phyloP scores from a whole-genome alignment of 257 asterid genomes.

The Nicotiana sylvestris region DNA sequence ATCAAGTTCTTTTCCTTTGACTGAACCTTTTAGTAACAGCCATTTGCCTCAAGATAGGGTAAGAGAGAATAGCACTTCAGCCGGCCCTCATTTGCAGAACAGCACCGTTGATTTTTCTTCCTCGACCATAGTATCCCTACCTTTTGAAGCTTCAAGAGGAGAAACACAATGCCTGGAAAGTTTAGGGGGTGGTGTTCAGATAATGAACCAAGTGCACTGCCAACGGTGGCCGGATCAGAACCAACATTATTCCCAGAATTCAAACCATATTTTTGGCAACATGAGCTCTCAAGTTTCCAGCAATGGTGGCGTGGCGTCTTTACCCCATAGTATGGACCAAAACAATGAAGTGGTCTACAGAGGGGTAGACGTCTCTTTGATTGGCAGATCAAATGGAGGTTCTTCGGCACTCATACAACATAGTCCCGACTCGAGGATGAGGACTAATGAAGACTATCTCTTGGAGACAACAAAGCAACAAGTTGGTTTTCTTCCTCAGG shows the following conservation, averaged over 20 bases:
- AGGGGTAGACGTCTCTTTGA: slow-evolving; percentile 37
- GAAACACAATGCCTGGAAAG: slow-evolving; percentile 39
- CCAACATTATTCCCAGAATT: slow-evolving; percentile 30
- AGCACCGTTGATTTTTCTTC: slow-evolving; percentile 39
- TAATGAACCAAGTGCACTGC: slow-evolving; percentile 29
- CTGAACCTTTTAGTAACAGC: slow-evolving; percentile 37
- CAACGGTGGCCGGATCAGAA: slow-evolving; percentile 44
- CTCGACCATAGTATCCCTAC: slow-evolving; percentile 25
- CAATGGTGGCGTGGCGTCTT: slow-evolving; percentile 28
- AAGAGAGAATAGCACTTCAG: slow-evolving; percentile 36
- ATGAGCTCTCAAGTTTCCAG: slow-evolving; percentile 36
- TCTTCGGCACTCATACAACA: slow-evolving; percentile 41
- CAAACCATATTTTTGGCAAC: slow-evolving; percentile 29
- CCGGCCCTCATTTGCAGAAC: slow-evolving; percentile 36
- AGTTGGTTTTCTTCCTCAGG: slow-evolving; percentile 41
- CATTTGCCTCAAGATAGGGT: slow-evolving; percentile 35
- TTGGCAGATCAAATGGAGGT: slow-evolving; percentile 38
- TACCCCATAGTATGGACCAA: slow-evolving; percentile 38
- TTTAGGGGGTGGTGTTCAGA: slow-evolving; percentile 34
- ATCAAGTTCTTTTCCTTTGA: slow-evolving; percentile 35
- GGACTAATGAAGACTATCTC: slow-evolving; percentile 43
- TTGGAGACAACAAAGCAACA: slow-evolving; percentile 51
- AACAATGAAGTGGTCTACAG: slow-evolving; percentile 32
- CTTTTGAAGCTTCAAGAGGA: slow-evolving; percentile 45
- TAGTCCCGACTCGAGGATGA: slow-evolving; percentile 27